Percentiles rank a stretch among this genome's conserved stretches.
phyloP scores from a whole-genome alignment of 2,329 filamentous ascomycete species.

The Sclerotinia subarctica region DNA sequence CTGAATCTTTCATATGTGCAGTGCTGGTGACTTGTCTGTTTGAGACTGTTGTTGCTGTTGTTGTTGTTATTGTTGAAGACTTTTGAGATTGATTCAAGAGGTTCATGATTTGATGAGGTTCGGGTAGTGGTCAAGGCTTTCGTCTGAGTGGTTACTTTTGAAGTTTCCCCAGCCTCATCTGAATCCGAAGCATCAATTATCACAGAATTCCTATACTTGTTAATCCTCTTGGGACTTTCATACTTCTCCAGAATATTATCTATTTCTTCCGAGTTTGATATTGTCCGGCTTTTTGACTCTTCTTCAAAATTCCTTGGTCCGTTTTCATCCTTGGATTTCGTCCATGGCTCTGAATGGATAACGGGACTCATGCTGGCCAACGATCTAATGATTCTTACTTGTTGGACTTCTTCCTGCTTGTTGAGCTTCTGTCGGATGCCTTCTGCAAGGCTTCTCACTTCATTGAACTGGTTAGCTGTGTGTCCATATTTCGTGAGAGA shows the following conservation, averaged over 20 bases:
- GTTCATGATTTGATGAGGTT: not conserved
- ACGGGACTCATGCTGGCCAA: not conserved
- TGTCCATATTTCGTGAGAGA: not conserved
- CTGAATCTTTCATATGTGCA: not conserved
- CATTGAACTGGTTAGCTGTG: not conserved
- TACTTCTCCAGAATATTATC: not conserved
- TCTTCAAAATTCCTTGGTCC: not conserved
- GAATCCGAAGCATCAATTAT: constrained; percentile 1
- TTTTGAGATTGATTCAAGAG: not conserved
- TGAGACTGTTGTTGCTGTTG: not conserved
- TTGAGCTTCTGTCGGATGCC: not conserved
- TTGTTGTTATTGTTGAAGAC: not conserved
- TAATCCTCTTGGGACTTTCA: not conserved
- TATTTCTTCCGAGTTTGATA: not conserved
- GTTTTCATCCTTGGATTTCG: not conserved
- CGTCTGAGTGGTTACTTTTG: constrained; percentile 13
- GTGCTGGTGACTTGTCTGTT: not conserved
- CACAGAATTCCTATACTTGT: not conserved
- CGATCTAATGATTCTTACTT: not conserved
- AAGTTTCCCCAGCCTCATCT: constrained; percentile 1
- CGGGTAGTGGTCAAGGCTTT: constrained; percentile 1
- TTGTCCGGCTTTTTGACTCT: not conserved
- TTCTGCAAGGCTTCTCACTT: not conserved
- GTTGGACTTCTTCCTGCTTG: not conserved
- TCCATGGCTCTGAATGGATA: not conserved